Percentiles rank a stretch among this genome's conserved stretches.
phyloP scores from a whole-genome alignment of 169 alveolate species.

The Plasmodium gonderi region DNA sequence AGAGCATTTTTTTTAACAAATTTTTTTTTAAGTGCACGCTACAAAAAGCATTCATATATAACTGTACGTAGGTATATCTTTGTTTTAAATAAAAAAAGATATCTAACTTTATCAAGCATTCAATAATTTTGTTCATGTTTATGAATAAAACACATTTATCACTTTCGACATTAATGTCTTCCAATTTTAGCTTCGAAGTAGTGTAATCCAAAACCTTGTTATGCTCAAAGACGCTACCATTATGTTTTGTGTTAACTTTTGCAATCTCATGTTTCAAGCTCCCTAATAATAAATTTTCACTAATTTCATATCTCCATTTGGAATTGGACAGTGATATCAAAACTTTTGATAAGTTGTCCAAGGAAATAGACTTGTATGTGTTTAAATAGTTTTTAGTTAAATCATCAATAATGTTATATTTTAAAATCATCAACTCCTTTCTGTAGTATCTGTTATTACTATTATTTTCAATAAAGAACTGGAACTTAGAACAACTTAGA shows the following conservation, averaged over 20 bases:
- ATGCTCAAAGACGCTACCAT: background rate
- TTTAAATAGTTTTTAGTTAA: slow-evolving; percentile 53
- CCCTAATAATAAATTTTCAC: slow-evolving; percentile 32
- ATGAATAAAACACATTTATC: slow-evolving; percentile 24
- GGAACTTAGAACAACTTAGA: slow-evolving; percentile 65
- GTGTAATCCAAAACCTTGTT: background rate
- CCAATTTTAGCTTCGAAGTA: slow-evolving; percentile 30
- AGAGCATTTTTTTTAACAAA: slow-evolving; percentile 46
- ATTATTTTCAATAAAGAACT: slow-evolving; percentile 55
- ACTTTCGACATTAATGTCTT: slow-evolving; percentile 4
- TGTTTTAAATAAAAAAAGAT: slow-evolving; percentile 56
- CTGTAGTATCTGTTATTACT: slow-evolving; percentile 42
- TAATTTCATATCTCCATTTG: slow-evolving; percentile 42
- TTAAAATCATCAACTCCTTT: slow-evolving; percentile 47
- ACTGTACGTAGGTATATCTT: slow-evolving; percentile 9
- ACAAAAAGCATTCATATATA: slow-evolving; percentile 38
- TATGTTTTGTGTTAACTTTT: slow-evolving; percentile 1
- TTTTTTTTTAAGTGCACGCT: slow-evolving; percentile 20
- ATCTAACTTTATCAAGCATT: slow-evolving; percentile 72
- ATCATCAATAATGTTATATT: slow-evolving; percentile 68
- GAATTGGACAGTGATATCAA: slow-evolving; percentile 68
- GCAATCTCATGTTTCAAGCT: slow-evolving; percentile 46
- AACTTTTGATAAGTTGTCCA: slow-evolving; percentile 60
- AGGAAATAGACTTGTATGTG: slow-evolving; percentile 33
- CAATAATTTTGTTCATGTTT: slow-evolving; percentile 63